Percentiles rank a stretch among this genome's conserved stretches.
Evolutionary conservation across 192 early-diverging fungal genomes (phyloP).

Genomic region (Bifiguratus adelaidae): DNA sequence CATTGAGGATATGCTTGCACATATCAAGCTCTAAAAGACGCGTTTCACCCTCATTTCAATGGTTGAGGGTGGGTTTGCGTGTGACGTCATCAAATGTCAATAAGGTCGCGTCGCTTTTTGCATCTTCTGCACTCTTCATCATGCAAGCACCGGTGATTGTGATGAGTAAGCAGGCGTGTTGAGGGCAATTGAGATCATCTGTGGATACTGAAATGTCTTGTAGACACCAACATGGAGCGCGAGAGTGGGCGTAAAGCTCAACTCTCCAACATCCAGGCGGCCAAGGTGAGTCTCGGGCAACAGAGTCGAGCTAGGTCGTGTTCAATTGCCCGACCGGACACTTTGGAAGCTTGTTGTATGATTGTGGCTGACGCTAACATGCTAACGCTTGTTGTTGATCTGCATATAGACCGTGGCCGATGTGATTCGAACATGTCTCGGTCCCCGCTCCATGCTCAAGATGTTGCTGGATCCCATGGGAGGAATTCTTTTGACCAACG

Average conservation of each 20-base stretch:
- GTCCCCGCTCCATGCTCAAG: slow-evolving; percentile 98
- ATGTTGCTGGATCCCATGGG: slow-evolving; percentile 99
- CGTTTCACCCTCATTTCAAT: slow-evolving; percentile 8
- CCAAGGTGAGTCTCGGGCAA: slow-evolving; percentile 58
- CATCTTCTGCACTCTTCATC: too few species aligned
- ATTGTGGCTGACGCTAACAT: too few species aligned
- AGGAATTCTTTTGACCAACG: slow-evolving; percentile 96
- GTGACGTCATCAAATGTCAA: too few species aligned
- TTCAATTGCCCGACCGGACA: background rate
- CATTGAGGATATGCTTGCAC: slow-evolving; percentile 98
- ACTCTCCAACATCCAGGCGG: slow-evolving; percentile 93
- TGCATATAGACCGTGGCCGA: slow-evolving; percentile 98
- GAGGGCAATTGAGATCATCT: background rate
- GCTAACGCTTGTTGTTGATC: background rate
- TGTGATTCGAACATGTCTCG: slow-evolving; percentile 96
- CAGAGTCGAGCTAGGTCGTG: background rate
- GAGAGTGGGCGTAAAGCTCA: slow-evolving; percentile 96
- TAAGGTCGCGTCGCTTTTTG: too few species aligned
- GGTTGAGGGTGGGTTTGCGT: background rate
- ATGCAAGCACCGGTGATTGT: slow-evolving; percentile 85
- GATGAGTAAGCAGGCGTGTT: slow-evolving; percentile 41
- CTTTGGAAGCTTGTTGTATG: background rate
- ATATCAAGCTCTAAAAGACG: slow-evolving; percentile 20
- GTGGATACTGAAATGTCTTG: background rate
- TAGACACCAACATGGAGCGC: slow-evolving; percentile 83